Evolutionary conservation across 139 green algal genomes (phyloP), one percentile per base, ranked within the genome.

Genomic region (Chlorella sp.): DNA sequence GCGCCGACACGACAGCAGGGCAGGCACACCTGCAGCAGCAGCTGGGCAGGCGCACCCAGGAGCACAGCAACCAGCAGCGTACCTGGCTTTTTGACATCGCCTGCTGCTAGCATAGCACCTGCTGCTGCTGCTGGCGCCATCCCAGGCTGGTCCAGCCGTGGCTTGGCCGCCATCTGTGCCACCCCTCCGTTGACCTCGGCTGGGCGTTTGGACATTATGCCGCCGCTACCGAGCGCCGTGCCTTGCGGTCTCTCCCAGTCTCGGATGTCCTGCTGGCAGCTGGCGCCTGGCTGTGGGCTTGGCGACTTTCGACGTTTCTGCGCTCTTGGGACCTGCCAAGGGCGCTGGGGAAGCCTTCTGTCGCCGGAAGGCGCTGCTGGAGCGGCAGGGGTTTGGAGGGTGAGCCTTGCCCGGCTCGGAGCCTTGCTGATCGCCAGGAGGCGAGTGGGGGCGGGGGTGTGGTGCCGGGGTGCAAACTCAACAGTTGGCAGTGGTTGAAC

Each of bases 11-110:
- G 26, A 73, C 71, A 78, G 71, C 32, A n/a, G 71, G 71, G 34
- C n/a, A 34, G 69, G 69, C 40, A 7, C 39, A n/a, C 32, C n/a
- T 30, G 36, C 34, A 40, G 36, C 83, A 87, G 60, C 37, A 40
- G 64, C 32, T 11, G 32, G 21, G 81, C 57, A 26, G 53, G 32
- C 32, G 21, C 19, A 57, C 48, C 48, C 48, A 57, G 48, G 9
- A 57, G 34, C 73, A 40, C 11, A 37, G 36, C 2, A 9, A 11
- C 75, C 36, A n/a, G 32, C 26, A 24, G 3, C 68, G 39, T 39
- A 88, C 84, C 84, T 88, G 84, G 84, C 68, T 88, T 64, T 39
- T 88, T 88, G 28, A 88, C 84, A 16, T 81, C 84, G 66, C 83
- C 83, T 37, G 82, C 82, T 16, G 60, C 83, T 40, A 64, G 39